A percentile compares a stretch with the other conserved stretches of the same genome.
These are phyloP conservation scores for Amaranthus tricolor DNA, from an alignment of 179 eudicot genomes.

Conservation along the genomic window DNA sequence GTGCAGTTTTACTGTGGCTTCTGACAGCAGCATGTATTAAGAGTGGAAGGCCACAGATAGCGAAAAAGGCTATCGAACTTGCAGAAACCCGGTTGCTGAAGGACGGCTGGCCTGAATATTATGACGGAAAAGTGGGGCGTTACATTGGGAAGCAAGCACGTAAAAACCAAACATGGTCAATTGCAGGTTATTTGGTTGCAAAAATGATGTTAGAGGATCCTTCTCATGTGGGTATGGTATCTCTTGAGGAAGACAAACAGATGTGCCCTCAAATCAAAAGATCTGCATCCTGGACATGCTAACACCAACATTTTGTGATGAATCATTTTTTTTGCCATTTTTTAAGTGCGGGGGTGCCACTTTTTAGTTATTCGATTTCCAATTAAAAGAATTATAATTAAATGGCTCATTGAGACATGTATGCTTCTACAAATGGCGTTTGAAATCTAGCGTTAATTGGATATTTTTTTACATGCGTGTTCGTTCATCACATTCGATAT, in stretches of 20 bases:
- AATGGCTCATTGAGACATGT: too few relatives aligned
- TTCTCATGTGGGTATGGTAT: slow-evolving; percentile 74
- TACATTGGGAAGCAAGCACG: slow-evolving; percentile 77
- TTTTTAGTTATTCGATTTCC: too few relatives aligned
- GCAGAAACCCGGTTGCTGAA: slow-evolving; percentile 55
- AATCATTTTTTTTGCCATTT: not conserved
- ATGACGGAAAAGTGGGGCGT: slow-evolving; percentile 70
- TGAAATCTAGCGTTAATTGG: too few relatives aligned
- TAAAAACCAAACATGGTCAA: slow-evolving; percentile 77
- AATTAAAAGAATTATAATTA: too few relatives aligned
- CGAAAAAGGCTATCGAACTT: slow-evolving; percentile 62
- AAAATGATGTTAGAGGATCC: slow-evolving; percentile 85
- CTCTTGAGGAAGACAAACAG: slow-evolving; percentile 77
- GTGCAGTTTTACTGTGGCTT: slow-evolving; percentile 71
- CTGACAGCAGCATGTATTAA: slow-evolving; percentile 76
- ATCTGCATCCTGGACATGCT: slow-evolving; percentile 71
- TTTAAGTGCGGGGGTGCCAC: not conserved
- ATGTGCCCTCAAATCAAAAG: slow-evolving; percentile 59
- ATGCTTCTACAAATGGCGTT: too few relatives aligned
- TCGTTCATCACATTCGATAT: too few relatives aligned
- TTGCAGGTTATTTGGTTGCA: slow-evolving; percentile 79
- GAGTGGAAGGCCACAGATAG: slow-evolving; percentile 76
- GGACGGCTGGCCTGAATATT: slow-evolving; percentile 76
- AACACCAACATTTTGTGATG: slow-evolving; percentile 9
- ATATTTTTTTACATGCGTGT: too few relatives aligned